Percentiles rank a stretch among this genome's conserved stretches.
Conservation (phyloP, 169 alveolate species). For the Cryptosporidium sp. region DNA sequence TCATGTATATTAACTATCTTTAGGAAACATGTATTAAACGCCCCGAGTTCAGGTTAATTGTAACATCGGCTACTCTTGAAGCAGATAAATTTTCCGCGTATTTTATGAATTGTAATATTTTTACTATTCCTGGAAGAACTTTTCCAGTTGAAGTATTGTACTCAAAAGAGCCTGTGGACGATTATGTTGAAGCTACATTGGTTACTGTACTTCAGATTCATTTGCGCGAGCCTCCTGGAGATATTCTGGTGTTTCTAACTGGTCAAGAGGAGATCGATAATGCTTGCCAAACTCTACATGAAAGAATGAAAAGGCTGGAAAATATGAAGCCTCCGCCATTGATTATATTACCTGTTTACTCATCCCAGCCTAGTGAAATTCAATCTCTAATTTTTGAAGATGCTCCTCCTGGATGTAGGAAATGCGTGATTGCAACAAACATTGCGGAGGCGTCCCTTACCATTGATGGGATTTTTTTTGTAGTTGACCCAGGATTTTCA, state of each 20-base stretch:
- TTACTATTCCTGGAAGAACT: constrained; percentile 98
- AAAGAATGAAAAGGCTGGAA: constrained; percentile 94
- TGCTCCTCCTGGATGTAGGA: constrained; percentile 97
- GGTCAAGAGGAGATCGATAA: constrained; percentile 99
- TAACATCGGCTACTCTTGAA: constrained; percentile 98
- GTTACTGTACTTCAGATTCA: constrained; percentile 97
- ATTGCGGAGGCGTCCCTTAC: constrained; percentile 99
- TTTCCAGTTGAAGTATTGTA: constrained; percentile 97
- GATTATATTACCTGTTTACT: constrained; percentile 95
- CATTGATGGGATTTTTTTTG: constrained; percentile 99
- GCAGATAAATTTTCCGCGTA: constrained; percentile 97
- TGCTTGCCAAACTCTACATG: constrained; percentile 96
- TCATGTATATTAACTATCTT: neutral
- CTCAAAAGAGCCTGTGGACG: constrained; percentile 97
- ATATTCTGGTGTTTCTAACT: constrained; percentile 97
- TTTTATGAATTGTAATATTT: constrained; percentile 96
- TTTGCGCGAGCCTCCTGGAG: constrained; percentile 98
- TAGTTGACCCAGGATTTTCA: constrained; percentile 99
- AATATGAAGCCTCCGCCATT: constrained; percentile 95
- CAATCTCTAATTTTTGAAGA: constrained; percentile 98
- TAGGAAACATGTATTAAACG: constrained; percentile 92
- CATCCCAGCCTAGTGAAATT: constrained; percentile 97
- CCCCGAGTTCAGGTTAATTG: constrained; percentile 95
- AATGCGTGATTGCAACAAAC: constrained; percentile 99
- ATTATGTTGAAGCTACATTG: constrained; percentile 97